phyloP scores from a whole-genome alignment of 2,329 filamentous ascomycete genomes.

The Leptographium flavum region DNA sequence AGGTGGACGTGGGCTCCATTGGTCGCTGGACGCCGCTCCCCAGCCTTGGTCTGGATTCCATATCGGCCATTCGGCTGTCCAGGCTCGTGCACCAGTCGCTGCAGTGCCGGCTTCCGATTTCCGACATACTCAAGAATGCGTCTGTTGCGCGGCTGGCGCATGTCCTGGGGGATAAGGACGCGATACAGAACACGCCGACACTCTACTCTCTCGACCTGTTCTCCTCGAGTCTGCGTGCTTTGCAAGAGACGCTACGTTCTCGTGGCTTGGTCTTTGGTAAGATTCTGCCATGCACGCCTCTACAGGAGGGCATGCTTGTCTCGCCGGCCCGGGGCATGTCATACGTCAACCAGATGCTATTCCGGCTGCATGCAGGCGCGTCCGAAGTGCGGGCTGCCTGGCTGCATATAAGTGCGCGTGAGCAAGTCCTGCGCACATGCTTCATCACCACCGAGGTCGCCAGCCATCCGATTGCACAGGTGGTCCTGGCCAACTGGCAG shows the following conservation, averaged over 20 bases:
- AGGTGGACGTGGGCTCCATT: slow-evolving; percentile 31
- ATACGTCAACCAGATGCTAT: slow-evolving; percentile 61
- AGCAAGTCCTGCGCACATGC: slow-evolving; percentile 64
- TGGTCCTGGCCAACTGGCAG: slow-evolving; percentile 40
- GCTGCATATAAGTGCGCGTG: slow-evolving; percentile 45
- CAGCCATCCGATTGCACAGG: slow-evolving; percentile 54
- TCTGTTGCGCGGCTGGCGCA: slow-evolving; percentile 48
- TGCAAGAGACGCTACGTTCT: slow-evolving; percentile 4
- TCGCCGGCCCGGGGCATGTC: slow-evolving; percentile 30
- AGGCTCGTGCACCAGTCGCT: slow-evolving; percentile 35
- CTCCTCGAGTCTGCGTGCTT: slow-evolving; percentile 4
- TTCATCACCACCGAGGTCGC: slow-evolving; percentile 53
- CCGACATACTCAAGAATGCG: slow-evolving; percentile 52
- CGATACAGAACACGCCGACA: neutral
- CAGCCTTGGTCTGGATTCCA: slow-evolving; percentile 68
- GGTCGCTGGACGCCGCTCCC: slow-evolving; percentile 57
- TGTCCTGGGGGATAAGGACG: slow-evolving; percentile 9
- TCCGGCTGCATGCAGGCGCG: slow-evolving; percentile 40
- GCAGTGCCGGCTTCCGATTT: slow-evolving; percentile 43
- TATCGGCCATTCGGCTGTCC: slow-evolving; percentile 62
- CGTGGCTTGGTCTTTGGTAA: slow-evolving; percentile 24
- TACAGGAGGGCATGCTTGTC: slow-evolving; percentile 80
- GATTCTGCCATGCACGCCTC: slow-evolving; percentile 67
- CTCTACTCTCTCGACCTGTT: slow-evolving; percentile 14
- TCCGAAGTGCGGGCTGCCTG: slow-evolving; percentile 43